Evolutionary conservation across 371 early-diverging fungal species (phyloP), one percentile per base, ranked within the genome.

Genomic region (Mucor racemosus): DNA sequence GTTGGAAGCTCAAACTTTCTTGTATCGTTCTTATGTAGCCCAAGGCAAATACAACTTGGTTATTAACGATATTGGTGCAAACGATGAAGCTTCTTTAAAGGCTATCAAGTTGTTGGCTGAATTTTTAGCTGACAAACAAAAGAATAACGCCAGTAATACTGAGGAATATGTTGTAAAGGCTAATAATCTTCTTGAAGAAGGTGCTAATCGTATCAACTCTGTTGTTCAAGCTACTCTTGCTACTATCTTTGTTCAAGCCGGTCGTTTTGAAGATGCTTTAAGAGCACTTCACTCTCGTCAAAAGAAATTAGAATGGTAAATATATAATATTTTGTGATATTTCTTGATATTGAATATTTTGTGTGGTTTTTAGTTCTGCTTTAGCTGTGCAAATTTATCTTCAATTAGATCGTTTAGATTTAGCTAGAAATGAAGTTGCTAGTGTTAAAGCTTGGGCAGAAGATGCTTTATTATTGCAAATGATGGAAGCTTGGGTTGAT

Each of bases 401-500:
- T 42, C 84, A 84, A 61, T 84, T 97, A 73, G 86, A 95, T 76
- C 89, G 97, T 40, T 64, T 89, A 31, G 97, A 97, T 75, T 74
- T 97, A 69, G 99, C 99, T 26, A 88, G 88, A 69, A 90, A 92
- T 76, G 91, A 93, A 64, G 79, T 95, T 14, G 83, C 82, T 10
- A 76, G 82, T 14, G 75, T 90, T 57, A 94, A 93, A 67, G 57
- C 84, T 11, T 95, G 95, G 95, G 90, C 95, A 0, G 97, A 97
- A 71, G 95, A 94, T 75, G 95, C 96, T 0, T 87, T 92, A 26
- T 75, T 95, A 40, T 91, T 94, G n/a, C 97, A 97, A 76, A 77
- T 97, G 68, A 88, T 94, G 67, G 99, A 98, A 73, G 94, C 95
- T 11, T 97, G 96, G 96, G 87, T 91, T 58, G 90, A 88, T 65